A percentile compares a stretch with the other conserved stretches of the same genome.
Evolutionary conservation across 495 filamentous ascomycete genomes (phyloP).

Genomic region (Neurospora sp.): DNA sequence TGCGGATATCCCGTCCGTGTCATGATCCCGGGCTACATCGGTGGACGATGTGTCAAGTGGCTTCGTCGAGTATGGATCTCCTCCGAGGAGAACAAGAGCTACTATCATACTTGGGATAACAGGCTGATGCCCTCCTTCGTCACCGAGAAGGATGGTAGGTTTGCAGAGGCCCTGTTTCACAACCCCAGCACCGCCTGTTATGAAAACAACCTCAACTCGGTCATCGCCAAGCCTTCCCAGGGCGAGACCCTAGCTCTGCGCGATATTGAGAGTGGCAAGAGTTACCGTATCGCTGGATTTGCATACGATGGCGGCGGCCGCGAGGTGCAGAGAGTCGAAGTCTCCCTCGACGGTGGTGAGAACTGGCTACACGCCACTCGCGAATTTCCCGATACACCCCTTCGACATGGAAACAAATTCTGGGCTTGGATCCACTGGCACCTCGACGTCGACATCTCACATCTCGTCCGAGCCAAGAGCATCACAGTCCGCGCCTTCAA

Average conservation of each 20-base stretch:
- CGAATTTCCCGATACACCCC: constrained; percentile 2
- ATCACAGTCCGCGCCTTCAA: constrained; percentile 3
- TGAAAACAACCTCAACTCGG: constrained; percentile 7
- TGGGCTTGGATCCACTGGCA: constrained; percentile 11
- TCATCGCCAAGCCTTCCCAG: constrained; percentile 3
- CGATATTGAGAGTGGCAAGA: neutral
- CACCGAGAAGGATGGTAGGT: constrained; percentile 2
- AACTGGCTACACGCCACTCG: constrained; percentile 3
- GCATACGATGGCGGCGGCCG: constrained; percentile 5
- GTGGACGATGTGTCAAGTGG: constrained; percentile 12
- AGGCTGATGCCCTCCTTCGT: constrained; percentile 3
- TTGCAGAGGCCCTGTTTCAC: constrained; percentile 4
- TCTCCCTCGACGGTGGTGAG: constrained; percentile 3
- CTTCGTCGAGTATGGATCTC: constrained; percentile 7
- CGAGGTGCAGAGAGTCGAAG: constrained; percentile 11
- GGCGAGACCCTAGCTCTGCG: neutral
- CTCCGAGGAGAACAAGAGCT: constrained; percentile 5
- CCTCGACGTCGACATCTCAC: constrained; percentile 5
- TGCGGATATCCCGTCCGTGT: constrained; percentile 12
- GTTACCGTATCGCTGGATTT: constrained; percentile 4
- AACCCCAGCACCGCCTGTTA: constrained; percentile 3
- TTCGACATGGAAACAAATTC: constrained; percentile 8
- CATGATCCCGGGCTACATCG: constrained; percentile 7
- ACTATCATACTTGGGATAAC: constrained; percentile 12
- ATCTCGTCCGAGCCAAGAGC: constrained; percentile 1